Percentiles rank a stretch among this genome's conserved stretches.
phyloP scores from a whole-genome alignment of 768 basidiomycete genomes.

The Pleurotus tuber-regium region DNA sequence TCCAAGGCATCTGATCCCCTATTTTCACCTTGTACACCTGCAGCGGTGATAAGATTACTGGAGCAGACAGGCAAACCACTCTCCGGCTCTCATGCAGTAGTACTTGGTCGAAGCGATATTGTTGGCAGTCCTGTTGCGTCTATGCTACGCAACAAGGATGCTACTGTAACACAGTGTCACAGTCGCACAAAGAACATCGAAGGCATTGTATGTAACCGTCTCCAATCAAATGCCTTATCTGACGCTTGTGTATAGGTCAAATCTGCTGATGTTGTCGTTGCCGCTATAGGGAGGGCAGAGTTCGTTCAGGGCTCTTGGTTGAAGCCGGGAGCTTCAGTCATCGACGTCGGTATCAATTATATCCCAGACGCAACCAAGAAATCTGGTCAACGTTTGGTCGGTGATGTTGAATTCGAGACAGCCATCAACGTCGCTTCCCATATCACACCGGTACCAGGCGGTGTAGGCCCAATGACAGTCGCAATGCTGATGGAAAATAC shows the following conservation, averaged over 20 bases:
- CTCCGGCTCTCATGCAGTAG: conserved; percentile 80
- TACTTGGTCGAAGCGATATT: conserved; percentile 96
- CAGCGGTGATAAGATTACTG: conserved; percentile 87
- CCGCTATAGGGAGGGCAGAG: conserved; percentile 93
- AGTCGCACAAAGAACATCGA: conserved; percentile 83
- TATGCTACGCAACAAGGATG: conserved; percentile 85
- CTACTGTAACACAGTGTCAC: conserved; percentile 98
- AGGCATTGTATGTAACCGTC: conserved; percentile 55
- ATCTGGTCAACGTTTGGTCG: conserved; percentile 92
- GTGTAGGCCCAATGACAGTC: conserved; percentile 99
- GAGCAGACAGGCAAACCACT: conserved; percentile 82
- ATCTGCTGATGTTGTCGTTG: conserved; percentile 88
- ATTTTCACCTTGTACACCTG: conserved; percentile 94
- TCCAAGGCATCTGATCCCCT: conserved; percentile 88
- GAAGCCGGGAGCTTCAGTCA: conserved; percentile 92
- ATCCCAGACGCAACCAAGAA: conserved; percentile 90
- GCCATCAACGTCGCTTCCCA: conserved; percentile 78
- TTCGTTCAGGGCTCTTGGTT: conserved; percentile 93
- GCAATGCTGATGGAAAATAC: conserved; percentile 98
- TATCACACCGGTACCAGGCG: conserved; percentile 98
- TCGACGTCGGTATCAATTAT: conserved; percentile 98
- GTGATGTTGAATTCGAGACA: conserved; percentile 86
- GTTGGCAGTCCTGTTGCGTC: conserved; percentile 95
- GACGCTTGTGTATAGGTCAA: conserved; percentile 51
- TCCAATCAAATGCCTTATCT: neutral